phyloP scores from a whole-genome alignment of 495 filamentous ascomycete genomes.

The Penicillium simplicissimum region DNA sequence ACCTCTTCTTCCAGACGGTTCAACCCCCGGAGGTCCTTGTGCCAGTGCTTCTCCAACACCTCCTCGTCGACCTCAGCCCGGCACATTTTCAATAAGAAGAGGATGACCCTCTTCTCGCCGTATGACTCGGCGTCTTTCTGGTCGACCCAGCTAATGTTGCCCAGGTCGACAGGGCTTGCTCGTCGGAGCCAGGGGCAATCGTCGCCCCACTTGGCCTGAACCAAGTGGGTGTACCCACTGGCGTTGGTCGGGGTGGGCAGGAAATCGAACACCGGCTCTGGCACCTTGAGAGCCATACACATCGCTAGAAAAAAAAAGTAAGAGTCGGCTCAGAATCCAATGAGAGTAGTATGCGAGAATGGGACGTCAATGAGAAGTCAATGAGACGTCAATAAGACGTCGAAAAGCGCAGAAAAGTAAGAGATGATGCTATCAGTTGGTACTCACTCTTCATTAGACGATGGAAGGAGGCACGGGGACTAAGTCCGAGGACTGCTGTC shows the following conservation, averaged over 20 bases:
- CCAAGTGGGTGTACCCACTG: neutral
- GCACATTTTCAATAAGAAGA: conserved; percentile 32
- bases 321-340: neutral
- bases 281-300: conserved; percentile 26
- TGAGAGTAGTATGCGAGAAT: neutral
- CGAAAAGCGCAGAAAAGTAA: neutral
- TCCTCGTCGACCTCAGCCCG: conserved; percentile 28
- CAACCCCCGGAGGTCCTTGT: neutral
- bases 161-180: conserved; percentile 31
- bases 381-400: too few species aligned
- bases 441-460: conserved; percentile 17
- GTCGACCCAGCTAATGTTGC: conserved; percentile 5
- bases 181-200: conserved; percentile 35
- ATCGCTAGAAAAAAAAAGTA: conserved; percentile 18
- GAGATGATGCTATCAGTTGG: neutral
- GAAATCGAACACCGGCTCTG: conserved; percentile 22
- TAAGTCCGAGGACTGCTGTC: neutral
- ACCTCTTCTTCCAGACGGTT: neutral
- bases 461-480: conserved; percentile 2
- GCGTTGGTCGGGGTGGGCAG: neutral
- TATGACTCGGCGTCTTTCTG: conserved; percentile 15
- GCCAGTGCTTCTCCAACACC: neutral
- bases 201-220: conserved; percentile 25
- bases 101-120: conserved; percentile 27
- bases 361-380: too few species aligned